Percentiles rank a stretch among this genome's conserved stretches.
Evolutionary conservation across 768 basidiomycete species (phyloP).

Genomic region (Tricholoma terreum): DNA sequence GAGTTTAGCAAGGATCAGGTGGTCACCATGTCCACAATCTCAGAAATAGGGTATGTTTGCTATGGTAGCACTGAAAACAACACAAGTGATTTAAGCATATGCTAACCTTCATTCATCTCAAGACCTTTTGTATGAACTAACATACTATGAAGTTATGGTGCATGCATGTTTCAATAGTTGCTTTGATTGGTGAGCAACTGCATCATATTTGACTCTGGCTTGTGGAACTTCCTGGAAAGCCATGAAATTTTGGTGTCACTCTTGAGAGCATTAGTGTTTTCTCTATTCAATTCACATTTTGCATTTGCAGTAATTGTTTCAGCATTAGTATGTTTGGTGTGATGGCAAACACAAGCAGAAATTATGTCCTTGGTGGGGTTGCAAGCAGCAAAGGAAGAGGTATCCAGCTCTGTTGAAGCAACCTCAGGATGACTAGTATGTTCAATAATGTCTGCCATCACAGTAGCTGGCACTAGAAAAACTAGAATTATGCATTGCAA

Average conservation of each 20-base stretch:
- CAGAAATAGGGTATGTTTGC: too few species aligned
- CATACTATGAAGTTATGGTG: background rate
- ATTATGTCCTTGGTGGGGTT: too few species aligned
- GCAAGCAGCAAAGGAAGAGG: too few species aligned
- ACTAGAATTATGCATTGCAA: too few species aligned
- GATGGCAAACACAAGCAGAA: too few species aligned
- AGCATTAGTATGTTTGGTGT: background rate
- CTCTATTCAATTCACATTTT: background rate
- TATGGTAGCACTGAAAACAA: too few species aligned
- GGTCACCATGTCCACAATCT: background rate
- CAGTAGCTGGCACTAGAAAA: too few species aligned
- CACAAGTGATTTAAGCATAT: too few species aligned
- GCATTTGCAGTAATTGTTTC: background rate
- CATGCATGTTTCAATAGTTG: background rate
- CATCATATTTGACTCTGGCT: background rate
- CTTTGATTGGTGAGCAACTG: background rate
- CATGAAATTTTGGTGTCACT: background rate
- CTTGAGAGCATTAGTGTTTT: background rate
- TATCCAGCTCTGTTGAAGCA: too few species aligned
- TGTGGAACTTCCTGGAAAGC: background rate
- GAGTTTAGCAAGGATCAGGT: background rate
- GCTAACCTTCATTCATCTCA: background rate
- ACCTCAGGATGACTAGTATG: too few species aligned
- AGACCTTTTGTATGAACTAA: background rate
- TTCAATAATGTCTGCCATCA: too few species aligned